Evolutionary conservation across 495 filamentous ascomycete genomes (phyloP), one percentile per base, ranked within the genome.

Genomic region (Letharia lupina): DNA sequence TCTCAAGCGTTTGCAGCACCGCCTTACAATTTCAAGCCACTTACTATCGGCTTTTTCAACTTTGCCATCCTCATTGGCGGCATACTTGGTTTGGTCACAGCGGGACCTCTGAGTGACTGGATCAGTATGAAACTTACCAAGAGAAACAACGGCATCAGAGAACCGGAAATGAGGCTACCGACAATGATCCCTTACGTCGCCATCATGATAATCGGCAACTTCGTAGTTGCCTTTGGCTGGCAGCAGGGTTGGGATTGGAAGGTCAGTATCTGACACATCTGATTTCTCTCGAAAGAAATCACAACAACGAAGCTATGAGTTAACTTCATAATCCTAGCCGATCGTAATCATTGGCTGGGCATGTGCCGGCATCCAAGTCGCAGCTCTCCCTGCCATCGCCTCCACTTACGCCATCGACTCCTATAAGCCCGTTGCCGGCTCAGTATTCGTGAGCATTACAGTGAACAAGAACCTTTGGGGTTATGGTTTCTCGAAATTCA

Each of bases 141-240:
- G 28, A 75, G 77, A 63, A 89, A 90, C 69, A 65, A 75, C 28
- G 86, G 86, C 16, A 84, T 89, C 70, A 81, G 86, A 60, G 87
- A 90, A 74, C 85, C 86, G 0, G 87, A 90, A 71, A 89, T 90
- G 87, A 77, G 86, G 31, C 73, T 89, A 39, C 82, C 81, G 8
- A 79, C 84, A 0, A 81, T 87, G 76, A 78, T 87, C n/a, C 83
- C 82, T 16, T 84, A 83, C 60, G 78, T 85, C 13, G 67, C 86
- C 13, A 76, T 86, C 58, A 81, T 80, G 71, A 80, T 83, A 9
- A 74, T 85, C 15, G 87, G 87, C 2, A 84, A 85, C 63, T 80
- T 88, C 44, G 73, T 89, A 40, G 83, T 83, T 15, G 83, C 84
- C 10, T 81, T 87, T 67, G 84, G 84, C 3, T 87, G 86, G 61